phyloP scores from a whole-genome alignment of 2,329 filamentous ascomycete genomes.

The Penicillium sp. region DNA sequence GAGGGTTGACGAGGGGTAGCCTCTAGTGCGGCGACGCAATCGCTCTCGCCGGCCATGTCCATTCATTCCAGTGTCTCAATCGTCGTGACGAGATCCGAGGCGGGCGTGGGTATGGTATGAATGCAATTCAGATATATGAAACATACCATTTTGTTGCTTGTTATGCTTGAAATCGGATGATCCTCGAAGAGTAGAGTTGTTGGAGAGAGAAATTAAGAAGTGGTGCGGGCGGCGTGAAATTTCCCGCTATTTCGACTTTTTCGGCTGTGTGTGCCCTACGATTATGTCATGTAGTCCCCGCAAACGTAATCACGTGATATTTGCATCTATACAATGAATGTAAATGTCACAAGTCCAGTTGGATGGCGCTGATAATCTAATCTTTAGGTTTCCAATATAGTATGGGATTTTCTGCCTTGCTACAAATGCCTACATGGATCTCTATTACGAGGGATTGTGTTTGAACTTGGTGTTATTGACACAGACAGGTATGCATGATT shows the following conservation, averaged over 20 bases:
- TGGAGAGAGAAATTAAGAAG: constrained; percentile 23
- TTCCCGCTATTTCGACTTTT: constrained; percentile 27
- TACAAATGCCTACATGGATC: background rate
- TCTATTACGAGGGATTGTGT: background rate
- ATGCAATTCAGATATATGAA: background rate
- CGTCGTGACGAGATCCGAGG: background rate
- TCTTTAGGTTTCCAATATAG: background rate
- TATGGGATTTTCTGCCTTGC: background rate
- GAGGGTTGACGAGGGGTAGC: background rate
- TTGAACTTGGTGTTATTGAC: constrained; percentile 1
- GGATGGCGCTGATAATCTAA: background rate
- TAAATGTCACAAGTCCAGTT: background rate
- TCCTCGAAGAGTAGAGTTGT: constrained; percentile 51
- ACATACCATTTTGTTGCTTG: constrained; percentile 48
- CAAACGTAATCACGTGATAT: constrained; percentile 5
- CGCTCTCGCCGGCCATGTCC: background rate
- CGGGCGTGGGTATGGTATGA: background rate
- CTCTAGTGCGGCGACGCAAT: background rate
- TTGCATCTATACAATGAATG: background rate
- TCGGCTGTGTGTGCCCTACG: constrained; percentile 37
- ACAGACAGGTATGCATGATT: background rate
- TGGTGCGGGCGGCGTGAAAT: constrained; percentile 18
- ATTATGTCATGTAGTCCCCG: constrained; percentile 20
- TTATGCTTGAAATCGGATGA: constrained; percentile 49
- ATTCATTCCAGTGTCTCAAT: constrained; percentile 10